Conservation (phyloP, 129 eudicot genomes). For the Cynara cardunculus region DNA sequence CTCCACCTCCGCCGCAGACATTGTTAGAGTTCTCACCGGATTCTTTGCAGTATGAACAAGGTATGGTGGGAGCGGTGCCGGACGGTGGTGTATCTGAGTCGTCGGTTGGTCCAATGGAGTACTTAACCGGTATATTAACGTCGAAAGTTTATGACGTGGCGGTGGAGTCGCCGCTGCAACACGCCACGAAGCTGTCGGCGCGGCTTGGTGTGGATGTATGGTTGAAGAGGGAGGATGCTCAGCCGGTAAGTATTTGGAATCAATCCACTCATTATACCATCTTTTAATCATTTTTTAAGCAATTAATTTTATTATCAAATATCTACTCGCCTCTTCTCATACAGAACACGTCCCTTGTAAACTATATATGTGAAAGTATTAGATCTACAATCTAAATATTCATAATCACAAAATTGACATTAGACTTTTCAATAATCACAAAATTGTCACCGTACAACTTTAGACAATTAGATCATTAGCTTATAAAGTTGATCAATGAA, state of each 20-base stretch:
- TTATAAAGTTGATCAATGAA: too few species aligned
- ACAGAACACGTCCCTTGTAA: too few species aligned
- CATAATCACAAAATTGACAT: too few species aligned
- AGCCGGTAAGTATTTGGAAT: conserved; percentile 46
- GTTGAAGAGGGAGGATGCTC: conserved; percentile 81
- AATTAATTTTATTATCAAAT: too few species aligned
- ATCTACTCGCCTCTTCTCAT: too few species aligned
- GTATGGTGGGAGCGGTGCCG: conserved; percentile 36
- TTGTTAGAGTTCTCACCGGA: conserved; percentile 33
- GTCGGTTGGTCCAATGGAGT: conserved; percentile 39
- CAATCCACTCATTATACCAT: background rate
- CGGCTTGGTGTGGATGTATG: conserved; percentile 55
- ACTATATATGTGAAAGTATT: too few species aligned
- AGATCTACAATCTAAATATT: too few species aligned
- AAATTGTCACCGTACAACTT: too few species aligned
- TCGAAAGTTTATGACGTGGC: conserved; percentile 52
- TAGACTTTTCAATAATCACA: too few species aligned
- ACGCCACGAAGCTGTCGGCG: conserved; percentile 54
- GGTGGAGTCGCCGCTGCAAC: conserved; percentile 60
- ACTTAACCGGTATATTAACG: conserved; percentile 34
- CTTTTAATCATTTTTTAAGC: too few species aligned
- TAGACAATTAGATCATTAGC: too few species aligned
- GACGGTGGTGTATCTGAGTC: conserved; percentile 17
- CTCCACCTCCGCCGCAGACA: background rate
- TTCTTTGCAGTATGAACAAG: conserved; percentile 38